Conservation (phyloP, 371 early-diverging fungal species). For the Gilbertella persicaria region DNA sequence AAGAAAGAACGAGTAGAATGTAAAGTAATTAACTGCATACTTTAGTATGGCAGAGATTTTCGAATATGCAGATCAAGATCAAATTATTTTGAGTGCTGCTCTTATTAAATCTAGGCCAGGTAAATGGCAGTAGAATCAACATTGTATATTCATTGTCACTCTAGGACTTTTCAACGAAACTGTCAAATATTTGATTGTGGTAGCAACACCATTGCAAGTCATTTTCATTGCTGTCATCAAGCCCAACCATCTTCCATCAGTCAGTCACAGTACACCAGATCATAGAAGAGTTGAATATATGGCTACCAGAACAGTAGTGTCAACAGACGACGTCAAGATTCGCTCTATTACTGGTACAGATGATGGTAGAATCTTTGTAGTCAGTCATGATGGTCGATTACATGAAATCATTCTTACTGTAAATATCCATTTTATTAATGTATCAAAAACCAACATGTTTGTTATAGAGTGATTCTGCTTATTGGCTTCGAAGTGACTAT, state of each 20-base stretch:
- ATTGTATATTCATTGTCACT: too few species aligned
- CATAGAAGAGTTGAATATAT: constrained; percentile 43
- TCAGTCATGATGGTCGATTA: constrained; percentile 78
- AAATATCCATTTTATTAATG: background rate
- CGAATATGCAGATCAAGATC: constrained; percentile 84
- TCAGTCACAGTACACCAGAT: constrained; percentile 11
- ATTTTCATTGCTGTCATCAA: constrained; percentile 58
- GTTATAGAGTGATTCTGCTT: background rate
- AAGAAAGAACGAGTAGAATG: constrained; percentile 7
- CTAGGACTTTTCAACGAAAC: constrained; percentile 74
- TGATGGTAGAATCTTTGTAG: constrained; percentile 83
- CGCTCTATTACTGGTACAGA: constrained; percentile 69
- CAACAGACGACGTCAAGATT: constrained; percentile 78
- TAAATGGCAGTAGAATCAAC: constrained; percentile 4
- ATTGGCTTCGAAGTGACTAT: background rate
- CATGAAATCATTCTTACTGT: constrained; percentile 86
- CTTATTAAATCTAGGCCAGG: constrained; percentile 76
- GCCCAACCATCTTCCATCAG: background rate
- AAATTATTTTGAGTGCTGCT: constrained; percentile 79
- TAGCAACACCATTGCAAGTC: constrained; percentile 87
- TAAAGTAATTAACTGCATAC: background rate
- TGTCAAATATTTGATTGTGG: constrained; percentile 75
- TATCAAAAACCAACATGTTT: too few species aligned
- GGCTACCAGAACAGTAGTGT: constrained; percentile 68
- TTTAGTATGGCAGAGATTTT: constrained; percentile 57